Evolutionary conservation across 352 stramenopile species (phyloP).

Genomic region (Plasmopara viticola): DNA sequence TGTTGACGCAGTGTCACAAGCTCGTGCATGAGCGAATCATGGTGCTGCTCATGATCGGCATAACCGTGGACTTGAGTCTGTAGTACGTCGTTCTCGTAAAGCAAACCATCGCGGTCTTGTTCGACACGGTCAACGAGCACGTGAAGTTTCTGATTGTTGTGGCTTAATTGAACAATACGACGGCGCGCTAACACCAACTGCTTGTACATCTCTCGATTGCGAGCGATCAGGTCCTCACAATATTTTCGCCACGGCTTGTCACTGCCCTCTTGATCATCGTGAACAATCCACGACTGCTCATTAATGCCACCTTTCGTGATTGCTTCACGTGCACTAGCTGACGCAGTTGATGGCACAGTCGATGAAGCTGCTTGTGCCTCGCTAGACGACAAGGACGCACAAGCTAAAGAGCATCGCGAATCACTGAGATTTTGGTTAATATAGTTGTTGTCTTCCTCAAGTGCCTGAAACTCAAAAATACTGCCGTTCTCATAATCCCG

Average conservation of each 20-base stretch:
- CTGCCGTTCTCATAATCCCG: slow-evolving; percentile 29
- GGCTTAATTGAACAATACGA: slow-evolving; percentile 58
- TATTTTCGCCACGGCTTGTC: slow-evolving; percentile 64
- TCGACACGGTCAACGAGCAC: slow-evolving; percentile 79
- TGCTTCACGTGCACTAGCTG: slow-evolving; percentile 9
- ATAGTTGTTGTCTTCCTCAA: slow-evolving; percentile 19
- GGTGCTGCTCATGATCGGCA: slow-evolving; percentile 56
- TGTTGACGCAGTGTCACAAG: slow-evolving; percentile 39
- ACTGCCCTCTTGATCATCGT: slow-evolving; percentile 14
- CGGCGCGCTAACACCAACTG: slow-evolving; percentile 56
- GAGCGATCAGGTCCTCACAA: slow-evolving; percentile 63
- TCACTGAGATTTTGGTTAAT: slow-evolving; percentile 10
- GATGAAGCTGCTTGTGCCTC: slow-evolving; percentile 16
- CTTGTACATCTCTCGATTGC: slow-evolving; percentile 73
- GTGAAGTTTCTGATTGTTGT: slow-evolving; percentile 82
- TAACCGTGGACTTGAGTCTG: slow-evolving; percentile 68
- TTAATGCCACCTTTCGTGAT: slow-evolving; percentile 9
- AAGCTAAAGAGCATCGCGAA: slow-evolving; percentile 5
- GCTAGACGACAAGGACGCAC: slow-evolving; percentile 11
- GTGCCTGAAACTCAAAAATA: slow-evolving; percentile 23
- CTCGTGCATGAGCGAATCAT: slow-evolving; percentile 64
- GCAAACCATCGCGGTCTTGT: slow-evolving; percentile 67
- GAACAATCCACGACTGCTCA: slow-evolving; percentile 14
- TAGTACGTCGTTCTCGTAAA: slow-evolving; percentile 80
- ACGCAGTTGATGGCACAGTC: slow-evolving; percentile 10